A percentile compares a stretch with the other conserved stretches of the same genome.
These are phyloP conservation scores for Aspergillus hancockii DNA, from an alignment of 495 filamentous ascomycete species.

Conservation along the genomic window DNA sequence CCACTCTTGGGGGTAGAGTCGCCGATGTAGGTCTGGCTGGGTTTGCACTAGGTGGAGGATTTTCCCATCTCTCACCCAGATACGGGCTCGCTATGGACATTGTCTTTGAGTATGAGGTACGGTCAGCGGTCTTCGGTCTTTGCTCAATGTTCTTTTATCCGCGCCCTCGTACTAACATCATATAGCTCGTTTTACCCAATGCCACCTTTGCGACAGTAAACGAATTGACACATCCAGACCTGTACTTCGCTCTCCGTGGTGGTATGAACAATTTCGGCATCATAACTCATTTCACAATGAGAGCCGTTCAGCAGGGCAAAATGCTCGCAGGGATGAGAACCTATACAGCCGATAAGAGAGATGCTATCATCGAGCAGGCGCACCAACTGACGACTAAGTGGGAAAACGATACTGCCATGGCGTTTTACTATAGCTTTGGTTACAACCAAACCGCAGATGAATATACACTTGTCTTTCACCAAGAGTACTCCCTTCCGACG, in stretches of 20 bases:
- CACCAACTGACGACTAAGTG: conserved; percentile 32
- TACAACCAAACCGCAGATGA: conserved; percentile 17
- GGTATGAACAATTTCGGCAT: conserved; percentile 20
- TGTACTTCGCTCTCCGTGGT: conserved; percentile 31
- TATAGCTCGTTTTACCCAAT: conserved; percentile 35
- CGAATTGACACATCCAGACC: conserved; percentile 28
- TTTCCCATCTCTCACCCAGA: conserved; percentile 35
- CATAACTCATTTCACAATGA: conserved; percentile 13
- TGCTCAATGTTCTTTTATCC: neutral
- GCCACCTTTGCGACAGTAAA: conserved; percentile 36
- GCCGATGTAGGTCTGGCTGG: conserved; percentile 56
- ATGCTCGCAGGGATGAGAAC: conserved; percentile 36
- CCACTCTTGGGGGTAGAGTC: conserved; percentile 56
- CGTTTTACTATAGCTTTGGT: conserved; percentile 36
- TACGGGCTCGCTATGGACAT: conserved; percentile 51
- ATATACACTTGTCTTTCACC: neutral
- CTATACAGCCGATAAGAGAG: conserved; percentile 39
- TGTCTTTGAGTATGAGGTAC: conserved; percentile 47
- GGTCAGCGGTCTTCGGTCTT: neutral
- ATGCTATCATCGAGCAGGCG: conserved; percentile 34
- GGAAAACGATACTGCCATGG: conserved; percentile 36
- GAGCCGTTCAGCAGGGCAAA: neutral
- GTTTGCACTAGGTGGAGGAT: conserved; percentile 34
- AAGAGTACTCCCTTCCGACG: neutral
- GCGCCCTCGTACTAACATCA: neutral